Evolutionary conservation across 257 asterid genomes (phyloP).

Genomic region (Voacanga thouarsii): DNA sequence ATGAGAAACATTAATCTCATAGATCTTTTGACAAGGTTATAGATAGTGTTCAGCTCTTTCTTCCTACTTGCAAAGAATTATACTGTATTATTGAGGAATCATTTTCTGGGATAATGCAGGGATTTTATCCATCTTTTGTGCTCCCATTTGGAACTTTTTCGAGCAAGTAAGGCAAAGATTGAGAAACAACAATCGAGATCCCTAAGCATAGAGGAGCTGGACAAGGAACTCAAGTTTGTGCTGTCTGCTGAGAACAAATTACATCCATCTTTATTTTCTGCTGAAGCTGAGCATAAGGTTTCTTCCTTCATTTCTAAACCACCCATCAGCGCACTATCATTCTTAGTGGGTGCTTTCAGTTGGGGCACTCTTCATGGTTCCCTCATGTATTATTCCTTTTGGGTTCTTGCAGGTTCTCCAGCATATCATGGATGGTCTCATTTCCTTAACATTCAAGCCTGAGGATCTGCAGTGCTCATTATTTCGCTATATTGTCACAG

Average conservation of each 20-base stretch:
- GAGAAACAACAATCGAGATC: slow-evolving; percentile 49
- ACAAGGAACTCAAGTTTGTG: slow-evolving; percentile 56
- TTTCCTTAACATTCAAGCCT: slow-evolving; percentile 65
- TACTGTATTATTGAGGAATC: slow-evolving; percentile 18
- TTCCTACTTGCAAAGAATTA: slow-evolving; percentile 17
- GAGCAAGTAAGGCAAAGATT: slow-evolving; percentile 57
- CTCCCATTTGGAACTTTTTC: slow-evolving; percentile 74
- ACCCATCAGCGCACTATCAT: background rate
- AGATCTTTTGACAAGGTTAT: slow-evolving; percentile 83
- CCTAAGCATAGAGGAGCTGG: slow-evolving; percentile 68
- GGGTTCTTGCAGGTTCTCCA: slow-evolving; percentile 82
- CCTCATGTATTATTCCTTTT: slow-evolving; percentile 16
- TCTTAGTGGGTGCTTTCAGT: background rate
- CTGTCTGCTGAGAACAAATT: slow-evolving; percentile 82
- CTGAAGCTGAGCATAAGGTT: slow-evolving; percentile 99
- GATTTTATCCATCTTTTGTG: slow-evolving; percentile 59
- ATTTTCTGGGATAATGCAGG: slow-evolving; percentile 50
- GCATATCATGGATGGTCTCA: slow-evolving; percentile 84
- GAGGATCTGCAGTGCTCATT: slow-evolving; percentile 84
- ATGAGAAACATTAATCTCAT: slow-evolving; percentile 78
- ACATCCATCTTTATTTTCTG: slow-evolving; percentile 89
- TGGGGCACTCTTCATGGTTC: background rate
- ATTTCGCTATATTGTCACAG: slow-evolving; percentile 69
- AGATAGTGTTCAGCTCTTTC: slow-evolving; percentile 25
- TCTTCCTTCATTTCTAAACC: slow-evolving; percentile 15